Evolutionary conservation across 371 early-diverging fungal species (phyloP), one percentile per base, ranked within the genome.

Genomic region (Syncephalastrum contaminatum): DNA sequence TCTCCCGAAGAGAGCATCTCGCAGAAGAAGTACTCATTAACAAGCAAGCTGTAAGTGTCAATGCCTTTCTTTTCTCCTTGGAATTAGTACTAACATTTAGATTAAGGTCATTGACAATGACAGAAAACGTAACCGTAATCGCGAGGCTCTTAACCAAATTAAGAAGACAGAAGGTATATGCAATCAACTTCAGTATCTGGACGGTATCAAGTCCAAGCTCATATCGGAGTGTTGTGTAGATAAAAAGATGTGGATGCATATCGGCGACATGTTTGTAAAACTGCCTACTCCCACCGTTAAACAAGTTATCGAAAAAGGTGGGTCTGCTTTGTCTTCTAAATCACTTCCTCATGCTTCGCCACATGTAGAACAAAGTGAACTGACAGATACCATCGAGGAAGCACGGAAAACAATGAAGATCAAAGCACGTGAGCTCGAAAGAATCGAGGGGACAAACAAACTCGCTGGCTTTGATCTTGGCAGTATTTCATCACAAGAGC

Each of bases 201-300:
- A 3, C 3, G 16, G 10, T 1, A 15, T 39, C 2, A 43, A 27
- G 24, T 4, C 13, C 25, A 16, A 6, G 5, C 42, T 48, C 18
- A 57, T 24, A 18, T n/a, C 8, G 8, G 18, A 16, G 5, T 15
- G 6, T 1, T 42, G 14, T 16, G 14, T 12, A 64, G 84, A 79
- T n/a, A 78, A 79, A 40, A 88, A 88, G 51, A 51, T 71, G 19
- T 88, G 88, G 88, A 66, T 85, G 43, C 78, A 80, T 51, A 58
- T 84, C 27, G 86, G 88, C 5, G 84, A 88, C 21, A 72, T 86
- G 76, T 88, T 88, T 64, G 59, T 88, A 30, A 77, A 76, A 43
- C 52, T 88, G 56, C 78, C 81, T 2, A 69, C 60, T 8, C 49
- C 65, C 4, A 65, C 70, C 7, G 67, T 72, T 6, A 73, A 72